Evolutionary conservation across 345 rosid species (phyloP), one percentile per base, ranked within the genome.

Genomic region (Diplotaxis tenuifolia): DNA sequence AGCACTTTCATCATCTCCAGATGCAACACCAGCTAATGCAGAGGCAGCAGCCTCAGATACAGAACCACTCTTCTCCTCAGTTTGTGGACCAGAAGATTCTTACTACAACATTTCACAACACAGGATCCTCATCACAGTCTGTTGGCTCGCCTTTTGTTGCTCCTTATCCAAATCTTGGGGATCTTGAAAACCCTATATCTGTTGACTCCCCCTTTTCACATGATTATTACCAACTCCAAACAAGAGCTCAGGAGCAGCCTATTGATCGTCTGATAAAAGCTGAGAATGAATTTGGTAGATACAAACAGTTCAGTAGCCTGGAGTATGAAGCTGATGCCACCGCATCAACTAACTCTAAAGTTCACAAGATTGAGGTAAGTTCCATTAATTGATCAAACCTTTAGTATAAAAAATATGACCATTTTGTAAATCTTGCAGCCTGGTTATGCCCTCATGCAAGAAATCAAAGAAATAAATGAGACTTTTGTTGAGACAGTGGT

Each of bases 231-330:
- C n/a, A n/a, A n/a, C 50, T 45, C 50, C 50, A 45, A 45, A 45
- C 50, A 45, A 19, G 7, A 45, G 18, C 8, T 45, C 50, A 45
- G 19, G 50, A 45, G 79, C 85, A 83, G 75, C 93, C 98, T 57
- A 79, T 91, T 81, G 93, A 91, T 63, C 88, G 93, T 34, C 77
- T 91, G 75, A 76, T 91, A 59, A 87, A 79, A 83, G 93, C 82
- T 65, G 98, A 91, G 67, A 80, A 89, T 85, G 15, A n/a, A n/a
- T n/a, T n/a, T n/a, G n/a, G n/a, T n/a, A n/a, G n/a, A n/a, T n/a
- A n/a, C n/a, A n/a, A n/a, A n/a, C n/a, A n/a, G n/a, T n/a, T n/a
- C n/a, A n/a, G n/a, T n/a, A n/a, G n/a, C n/a, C n/a, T n/a, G n/a
- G 84, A 80, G 75, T 62, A 83, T 29, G 98, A 91, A 49, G 66